phyloP scores from a whole-genome alignment of 1,284 basidiomycete species.

The Phlebopus sp. region DNA sequence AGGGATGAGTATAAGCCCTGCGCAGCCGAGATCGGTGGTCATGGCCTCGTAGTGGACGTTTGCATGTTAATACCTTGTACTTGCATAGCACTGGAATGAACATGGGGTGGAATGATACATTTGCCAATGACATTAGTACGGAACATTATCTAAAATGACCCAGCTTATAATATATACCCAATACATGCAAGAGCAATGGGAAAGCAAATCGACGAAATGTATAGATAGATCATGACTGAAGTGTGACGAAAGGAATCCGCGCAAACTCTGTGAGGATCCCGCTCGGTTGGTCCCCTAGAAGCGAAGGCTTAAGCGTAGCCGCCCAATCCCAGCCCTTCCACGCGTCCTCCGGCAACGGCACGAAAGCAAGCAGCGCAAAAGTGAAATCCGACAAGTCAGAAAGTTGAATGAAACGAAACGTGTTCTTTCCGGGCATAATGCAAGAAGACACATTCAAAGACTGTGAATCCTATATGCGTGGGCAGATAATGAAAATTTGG shows the following conservation, averaged over 20 bases:
- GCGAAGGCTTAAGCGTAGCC: slow-evolving; percentile 9
- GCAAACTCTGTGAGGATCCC: slow-evolving; percentile 19
- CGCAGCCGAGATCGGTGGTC: slow-evolving; percentile 17
- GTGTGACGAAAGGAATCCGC: slow-evolving; percentile 9
- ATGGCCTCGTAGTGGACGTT: slow-evolving; percentile 14
- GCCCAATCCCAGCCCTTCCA: slow-evolving; percentile 27
- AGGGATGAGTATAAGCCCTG: slow-evolving; percentile 78
- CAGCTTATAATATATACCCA: neutral
- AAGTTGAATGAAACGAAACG: slow-evolving; percentile 30
- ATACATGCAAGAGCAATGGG: neutral
- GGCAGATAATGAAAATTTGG: neutral
- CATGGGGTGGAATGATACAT: neutral
- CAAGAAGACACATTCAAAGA: slow-evolving; percentile 29
- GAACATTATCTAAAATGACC: too few species aligned
- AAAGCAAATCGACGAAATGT: neutral
- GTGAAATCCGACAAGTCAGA: slow-evolving; percentile 28
- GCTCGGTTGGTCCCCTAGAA: neutral
- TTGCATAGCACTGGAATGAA: neutral
- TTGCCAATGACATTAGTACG: too few species aligned
- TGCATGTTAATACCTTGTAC: neutral
- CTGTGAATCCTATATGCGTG: slow-evolving; percentile 21
- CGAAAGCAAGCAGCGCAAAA: slow-evolving; percentile 25
- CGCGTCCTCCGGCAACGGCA: slow-evolving; percentile 17
- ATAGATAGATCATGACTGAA: slow-evolving; percentile 20
- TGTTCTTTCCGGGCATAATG: slow-evolving; percentile 28